phyloP scores from a whole-genome alignment of 1,284 basidiomycete species.

The Cutaneotrichosporon sp. region DNA sequence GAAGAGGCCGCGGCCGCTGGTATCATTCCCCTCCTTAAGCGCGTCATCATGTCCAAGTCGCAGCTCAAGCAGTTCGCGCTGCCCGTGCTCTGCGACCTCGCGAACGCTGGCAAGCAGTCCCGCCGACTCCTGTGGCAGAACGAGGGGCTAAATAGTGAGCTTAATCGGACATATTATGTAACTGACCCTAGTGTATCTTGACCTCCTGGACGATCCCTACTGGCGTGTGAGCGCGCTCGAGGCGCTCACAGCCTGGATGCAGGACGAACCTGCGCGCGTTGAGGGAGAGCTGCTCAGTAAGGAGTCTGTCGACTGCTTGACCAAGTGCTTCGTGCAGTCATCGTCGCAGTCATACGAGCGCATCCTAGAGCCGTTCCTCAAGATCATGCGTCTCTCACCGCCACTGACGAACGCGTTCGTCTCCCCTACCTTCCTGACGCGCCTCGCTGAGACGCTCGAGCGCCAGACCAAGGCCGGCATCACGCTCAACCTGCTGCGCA shows the following conservation, averaged over 20 bases:
- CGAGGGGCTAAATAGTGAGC: constrained; percentile 64
- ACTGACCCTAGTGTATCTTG: constrained; percentile 67
- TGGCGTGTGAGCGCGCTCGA: constrained; percentile 94
- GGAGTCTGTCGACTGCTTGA: constrained; percentile 67
- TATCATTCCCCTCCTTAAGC: constrained; percentile 84
- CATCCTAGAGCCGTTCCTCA: constrained; percentile 83
- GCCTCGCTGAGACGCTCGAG: constrained; percentile 77
- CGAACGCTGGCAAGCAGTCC: constrained; percentile 87
- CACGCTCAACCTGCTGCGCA: constrained; percentile 80
- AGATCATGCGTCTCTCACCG: constrained; percentile 79
- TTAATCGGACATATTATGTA: neutral
- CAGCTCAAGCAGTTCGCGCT: constrained; percentile 95
- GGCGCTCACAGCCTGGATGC: constrained; percentile 86
- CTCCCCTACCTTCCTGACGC: constrained; percentile 77
- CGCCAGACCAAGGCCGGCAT: constrained; percentile 77
- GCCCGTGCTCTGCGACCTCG: constrained; percentile 92
- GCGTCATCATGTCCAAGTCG: constrained; percentile 79
- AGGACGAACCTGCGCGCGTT: constrained; percentile 90
- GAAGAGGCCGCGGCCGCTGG: constrained; percentile 96
- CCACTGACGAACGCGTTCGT: constrained; percentile 68
- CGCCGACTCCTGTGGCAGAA: constrained; percentile 84
- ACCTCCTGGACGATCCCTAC: constrained; percentile 84
- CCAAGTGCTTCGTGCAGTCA: constrained; percentile 79
- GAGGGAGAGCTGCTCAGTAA: constrained; percentile 80
- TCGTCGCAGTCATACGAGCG: constrained; percentile 94